phyloP scores from a whole-genome alignment of 1,284 basidiomycete species.

The Irpex sp. region DNA sequence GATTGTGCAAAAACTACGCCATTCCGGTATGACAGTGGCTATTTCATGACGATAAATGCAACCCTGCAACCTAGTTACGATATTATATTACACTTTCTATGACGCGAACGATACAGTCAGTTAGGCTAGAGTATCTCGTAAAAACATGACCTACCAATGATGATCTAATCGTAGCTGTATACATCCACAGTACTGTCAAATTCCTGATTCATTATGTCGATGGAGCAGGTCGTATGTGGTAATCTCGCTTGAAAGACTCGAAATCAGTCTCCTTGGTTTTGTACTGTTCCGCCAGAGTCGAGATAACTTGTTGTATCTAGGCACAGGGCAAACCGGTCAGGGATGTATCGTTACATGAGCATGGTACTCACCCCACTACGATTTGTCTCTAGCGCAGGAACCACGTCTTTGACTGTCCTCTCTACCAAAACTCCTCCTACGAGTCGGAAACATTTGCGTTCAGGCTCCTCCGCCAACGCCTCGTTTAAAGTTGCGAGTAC shows the following conservation, averaged over 20 bases:
- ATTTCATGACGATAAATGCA: too few relatives aligned
- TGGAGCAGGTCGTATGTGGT: slow-evolving; percentile 67
- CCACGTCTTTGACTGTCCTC: slow-evolving; percentile 93
- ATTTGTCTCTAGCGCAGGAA: slow-evolving; percentile 86
- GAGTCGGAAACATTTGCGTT: slow-evolving; percentile 94
- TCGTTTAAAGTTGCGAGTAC: slow-evolving; percentile 88
- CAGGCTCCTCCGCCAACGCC: slow-evolving; percentile 73
- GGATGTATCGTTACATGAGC: background rate
- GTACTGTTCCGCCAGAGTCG: slow-evolving; percentile 79
- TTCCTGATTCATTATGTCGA: slow-evolving; percentile 18
- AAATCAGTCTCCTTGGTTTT: slow-evolving; percentile 86
- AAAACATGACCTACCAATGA: too few relatives aligned
- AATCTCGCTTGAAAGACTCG: slow-evolving; percentile 78
- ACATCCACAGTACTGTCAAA: background rate
- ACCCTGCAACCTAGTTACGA: background rate
- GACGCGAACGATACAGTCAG: background rate
- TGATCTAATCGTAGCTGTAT: too few relatives aligned
- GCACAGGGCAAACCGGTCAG: background rate
- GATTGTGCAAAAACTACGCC: too few relatives aligned
- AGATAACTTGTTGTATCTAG: slow-evolving; percentile 78
- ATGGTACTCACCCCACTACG: slow-evolving; percentile 67
- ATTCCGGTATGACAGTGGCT: too few relatives aligned
- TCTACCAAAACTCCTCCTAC: slow-evolving; percentile 97
- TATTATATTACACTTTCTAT: background rate
- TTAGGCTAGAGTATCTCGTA: too few relatives aligned